Percentiles rank a stretch among this genome's conserved stretches.
Conservation (phyloP, 495 filamentous ascomycete species). For the Tetracladium setigerum region DNA sequence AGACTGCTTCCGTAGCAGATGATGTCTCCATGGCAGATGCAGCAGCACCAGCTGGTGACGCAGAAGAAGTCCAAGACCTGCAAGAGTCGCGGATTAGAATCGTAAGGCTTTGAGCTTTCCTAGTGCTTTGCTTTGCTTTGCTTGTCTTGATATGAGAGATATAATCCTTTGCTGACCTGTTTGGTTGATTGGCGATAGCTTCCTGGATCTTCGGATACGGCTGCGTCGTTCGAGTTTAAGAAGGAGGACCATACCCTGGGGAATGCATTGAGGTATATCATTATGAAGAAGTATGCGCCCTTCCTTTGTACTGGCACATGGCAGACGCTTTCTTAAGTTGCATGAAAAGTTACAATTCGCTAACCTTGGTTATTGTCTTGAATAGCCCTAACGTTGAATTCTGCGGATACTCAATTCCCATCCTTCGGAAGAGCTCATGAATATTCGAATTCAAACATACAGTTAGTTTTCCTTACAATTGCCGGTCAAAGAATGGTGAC, state of each 20-base stretch:
- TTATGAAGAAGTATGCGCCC: constrained; percentile 88
- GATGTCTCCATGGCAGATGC: constrained; percentile 49
- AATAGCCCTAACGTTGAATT: constrained; percentile 87
- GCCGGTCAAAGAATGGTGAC: background rate
- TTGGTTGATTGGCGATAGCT: constrained; percentile 36
- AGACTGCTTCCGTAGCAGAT: constrained; percentile 13
- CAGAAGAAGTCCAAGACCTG: constrained; percentile 31
- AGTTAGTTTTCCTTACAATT: constrained; percentile 41
- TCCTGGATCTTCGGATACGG: constrained; percentile 61
- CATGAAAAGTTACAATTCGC: constrained; percentile 1
- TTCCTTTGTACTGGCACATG: background rate
- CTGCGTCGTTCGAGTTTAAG: constrained; percentile 74
- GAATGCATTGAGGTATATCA: constrained; percentile 87
- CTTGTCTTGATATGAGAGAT: background rate
- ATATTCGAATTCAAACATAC: constrained; percentile 91
- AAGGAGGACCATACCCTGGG: constrained; percentile 92
- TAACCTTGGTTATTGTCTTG: constrained; percentile 1
- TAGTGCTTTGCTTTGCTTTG: background rate
- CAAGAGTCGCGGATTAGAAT: constrained; percentile 49
- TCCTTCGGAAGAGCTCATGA: constrained; percentile 94
- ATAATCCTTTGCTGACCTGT: background rate
- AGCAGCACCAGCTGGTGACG: constrained; percentile 21
- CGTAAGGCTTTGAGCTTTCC: constrained; percentile 31
- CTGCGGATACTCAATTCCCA: constrained; percentile 98
- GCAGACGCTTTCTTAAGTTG: background rate